These are phyloP conservation scores for Penicillium corylophilum DNA, from an alignment of 2,329 filamentous ascomycete species.

Conservation along the genomic window DNA sequence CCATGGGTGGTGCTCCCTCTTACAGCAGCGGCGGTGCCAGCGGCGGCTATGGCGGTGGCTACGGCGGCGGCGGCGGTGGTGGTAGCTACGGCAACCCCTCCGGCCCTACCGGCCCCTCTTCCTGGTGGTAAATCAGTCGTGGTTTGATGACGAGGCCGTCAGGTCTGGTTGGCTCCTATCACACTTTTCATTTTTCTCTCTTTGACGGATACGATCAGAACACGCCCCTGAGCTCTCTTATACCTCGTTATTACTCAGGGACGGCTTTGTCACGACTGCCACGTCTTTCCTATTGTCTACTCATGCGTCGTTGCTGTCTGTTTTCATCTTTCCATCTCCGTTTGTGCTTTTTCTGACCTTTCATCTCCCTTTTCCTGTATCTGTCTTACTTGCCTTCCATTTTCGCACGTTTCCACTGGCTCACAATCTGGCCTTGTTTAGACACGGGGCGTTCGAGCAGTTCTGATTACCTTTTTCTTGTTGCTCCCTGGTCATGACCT, in stretches of 20 bases:
- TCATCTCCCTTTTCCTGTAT: conserved; percentile 24
- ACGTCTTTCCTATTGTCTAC: conserved; percentile 41
- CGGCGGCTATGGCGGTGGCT: conserved; percentile 28
- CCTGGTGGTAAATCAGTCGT: conserved; percentile 52
- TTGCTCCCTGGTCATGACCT: conserved; percentile 25
- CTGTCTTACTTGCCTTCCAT: conserved; percentile 26
- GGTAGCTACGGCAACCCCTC: conserved; percentile 50
- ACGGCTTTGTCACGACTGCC: conserved; percentile 47
- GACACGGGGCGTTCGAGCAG: conserved; percentile 42
- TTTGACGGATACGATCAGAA: conserved; percentile 43
- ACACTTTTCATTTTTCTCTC: conserved; percentile 32
- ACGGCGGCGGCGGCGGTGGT: conserved; percentile 37
- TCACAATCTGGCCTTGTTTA: conserved; percentile 34
- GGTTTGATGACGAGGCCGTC: conserved; percentile 42
- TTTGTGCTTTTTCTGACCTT: conserved; percentile 18
- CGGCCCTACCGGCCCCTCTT: conserved; percentile 50
- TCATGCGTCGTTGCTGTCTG: conserved; percentile 18
- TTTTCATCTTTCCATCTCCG: conserved; percentile 19
- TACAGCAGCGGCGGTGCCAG: conserved; percentile 27
- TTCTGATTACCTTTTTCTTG: conserved; percentile 31
- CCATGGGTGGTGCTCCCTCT: conserved; percentile 33
- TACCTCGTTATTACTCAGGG: conserved; percentile 31
- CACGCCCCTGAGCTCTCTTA: conserved; percentile 33
- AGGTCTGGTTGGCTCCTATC: conserved; percentile 39
- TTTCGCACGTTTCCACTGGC: conserved; percentile 27